phyloP scores from a whole-genome alignment of 768 basidiomycete species.

The Russula abietina region DNA sequence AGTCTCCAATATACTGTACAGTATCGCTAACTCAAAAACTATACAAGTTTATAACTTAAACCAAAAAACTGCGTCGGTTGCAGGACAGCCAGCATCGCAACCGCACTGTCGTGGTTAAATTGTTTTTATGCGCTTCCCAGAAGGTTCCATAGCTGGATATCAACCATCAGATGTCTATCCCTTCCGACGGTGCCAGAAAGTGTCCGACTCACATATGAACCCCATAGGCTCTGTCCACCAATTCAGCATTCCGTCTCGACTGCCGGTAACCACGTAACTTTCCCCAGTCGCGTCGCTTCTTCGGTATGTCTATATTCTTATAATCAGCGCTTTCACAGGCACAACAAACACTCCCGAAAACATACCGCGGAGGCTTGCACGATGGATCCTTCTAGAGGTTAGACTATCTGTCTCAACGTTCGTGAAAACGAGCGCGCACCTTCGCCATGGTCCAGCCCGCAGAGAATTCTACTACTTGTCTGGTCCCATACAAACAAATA shows the following conservation, averaged over 20 bases:
- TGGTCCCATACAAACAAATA: conserved; percentile 61
- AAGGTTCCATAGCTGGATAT: conserved; percentile 4
- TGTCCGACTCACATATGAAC: conserved; percentile 9
- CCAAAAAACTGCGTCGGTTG: background rate
- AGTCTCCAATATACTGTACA: conserved; percentile 15
- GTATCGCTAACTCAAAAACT: background rate
- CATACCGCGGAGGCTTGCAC: conserved; percentile 22
- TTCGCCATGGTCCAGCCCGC: conserved; percentile 56
- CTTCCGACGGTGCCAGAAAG: background rate
- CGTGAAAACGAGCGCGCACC: conserved; percentile 35
- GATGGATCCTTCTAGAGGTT: conserved; percentile 12
- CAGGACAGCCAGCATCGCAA: conserved; percentile 5
- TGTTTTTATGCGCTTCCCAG: conserved; percentile 20
- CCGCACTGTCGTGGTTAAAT: conserved; percentile 6
- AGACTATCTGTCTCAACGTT: background rate
- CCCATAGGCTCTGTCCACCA: conserved; percentile 23
- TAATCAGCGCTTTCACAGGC: conserved; percentile 1
- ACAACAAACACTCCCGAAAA: background rate
- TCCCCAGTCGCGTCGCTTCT: background rate
- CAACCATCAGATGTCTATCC: background rate
- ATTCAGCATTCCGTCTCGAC: conserved; percentile 21
- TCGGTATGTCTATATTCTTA: conserved; percentile 2
- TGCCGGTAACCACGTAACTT: conserved; percentile 21
- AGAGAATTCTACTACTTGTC: conserved; percentile 46
- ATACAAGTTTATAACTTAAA: conserved; percentile 17